These are phyloP conservation scores for Noccaea caerulescens DNA, from an alignment of 345 rosid genomes.

Conservation along the genomic window DNA sequence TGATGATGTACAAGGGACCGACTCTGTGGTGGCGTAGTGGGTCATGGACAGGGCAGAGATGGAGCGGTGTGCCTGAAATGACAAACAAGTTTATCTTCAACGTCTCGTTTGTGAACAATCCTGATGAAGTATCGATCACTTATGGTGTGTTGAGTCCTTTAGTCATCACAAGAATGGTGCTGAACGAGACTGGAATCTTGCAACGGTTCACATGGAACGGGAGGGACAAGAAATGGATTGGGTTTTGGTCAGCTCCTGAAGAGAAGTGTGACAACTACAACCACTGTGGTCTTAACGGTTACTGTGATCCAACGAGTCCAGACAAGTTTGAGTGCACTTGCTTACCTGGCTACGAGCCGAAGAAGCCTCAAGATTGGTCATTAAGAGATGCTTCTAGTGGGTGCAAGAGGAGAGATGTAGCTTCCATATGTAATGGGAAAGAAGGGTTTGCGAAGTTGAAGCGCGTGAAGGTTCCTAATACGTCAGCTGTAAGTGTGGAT, in stretches of 20 bases:
- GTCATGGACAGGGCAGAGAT: conserved; percentile 63
- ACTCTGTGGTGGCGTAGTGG: conserved; percentile 56
- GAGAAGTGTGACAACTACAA: conserved; percentile 67
- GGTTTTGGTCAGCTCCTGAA: conserved; percentile 52
- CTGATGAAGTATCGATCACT: conserved; percentile 44
- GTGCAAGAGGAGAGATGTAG: conserved; percentile 48
- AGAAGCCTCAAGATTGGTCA: conserved; percentile 49
- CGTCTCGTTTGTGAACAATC: conserved; percentile 34
- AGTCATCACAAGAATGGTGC: conserved; percentile 52
- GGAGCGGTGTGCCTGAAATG: conserved; percentile 79
- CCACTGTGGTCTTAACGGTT: conserved; percentile 60
- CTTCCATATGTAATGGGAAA: conserved; percentile 38
- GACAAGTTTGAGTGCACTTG: conserved; percentile 57
- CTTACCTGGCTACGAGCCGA: conserved; percentile 72
- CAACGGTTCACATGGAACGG: conserved; percentile 59
- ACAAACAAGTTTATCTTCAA: conserved; percentile 44
- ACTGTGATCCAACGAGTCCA: conserved; percentile 44
- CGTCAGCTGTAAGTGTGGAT: conserved; percentile 46
- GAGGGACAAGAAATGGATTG: conserved; percentile 50
- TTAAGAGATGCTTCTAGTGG: conserved; percentile 58
- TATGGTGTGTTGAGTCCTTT: conserved; percentile 44
- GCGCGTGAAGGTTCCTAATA: conserved; percentile 57
- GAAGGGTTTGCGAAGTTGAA: conserved; percentile 62
- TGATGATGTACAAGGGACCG: conserved; percentile 49
- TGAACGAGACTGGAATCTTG: conserved; percentile 55